Evolutionary conservation across 805 yeast genomes (phyloP).

Genomic region (Candida saitoana): DNA sequence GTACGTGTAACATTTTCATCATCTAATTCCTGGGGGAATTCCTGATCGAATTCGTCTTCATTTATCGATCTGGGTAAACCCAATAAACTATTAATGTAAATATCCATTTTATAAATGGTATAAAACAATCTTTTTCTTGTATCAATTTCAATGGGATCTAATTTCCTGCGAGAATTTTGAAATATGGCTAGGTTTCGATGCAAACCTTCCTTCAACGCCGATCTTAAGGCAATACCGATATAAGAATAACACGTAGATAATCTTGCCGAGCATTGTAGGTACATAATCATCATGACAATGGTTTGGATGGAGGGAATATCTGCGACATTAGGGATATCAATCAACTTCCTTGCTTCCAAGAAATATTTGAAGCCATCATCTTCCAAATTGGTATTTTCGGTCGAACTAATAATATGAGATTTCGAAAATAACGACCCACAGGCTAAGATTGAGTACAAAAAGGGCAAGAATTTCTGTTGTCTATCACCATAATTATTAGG

Average conservation of each 20-base stretch:
- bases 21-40: conserved; percentile 76
- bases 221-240: conserved; percentile 80
- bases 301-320: conserved; percentile 83
- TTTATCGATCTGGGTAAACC: conserved; percentile 78
- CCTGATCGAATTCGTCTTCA: conserved; percentile 83
- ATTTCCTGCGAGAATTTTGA: conserved; percentile 45
- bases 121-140: conserved; percentile 81
- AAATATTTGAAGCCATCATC: conserved; percentile 81
- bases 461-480: conserved; percentile 71
- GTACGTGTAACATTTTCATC: conserved; percentile 77
- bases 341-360: conserved; percentile 70
- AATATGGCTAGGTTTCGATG: conserved; percentile 61
- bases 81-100: conserved; percentile 79
- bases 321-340: conserved; percentile 80
- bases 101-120: conserved; percentile 88
- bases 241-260: conserved; percentile 84
- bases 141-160: conserved; percentile 76
- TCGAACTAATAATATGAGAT: conserved; percentile 17
- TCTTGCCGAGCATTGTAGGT: conserved; percentile 84
- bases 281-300: conserved; percentile 78
- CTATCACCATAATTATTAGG: conserved; percentile 68
- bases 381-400: conserved; percentile 41
- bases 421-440: conserved; percentile 78
- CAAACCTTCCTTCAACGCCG: conserved; percentile 77
- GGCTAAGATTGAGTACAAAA: conserved; percentile 82